phyloP scores from a whole-genome alignment of 2,329 filamentous ascomycete species.

The Verticillium isaacii region DNA sequence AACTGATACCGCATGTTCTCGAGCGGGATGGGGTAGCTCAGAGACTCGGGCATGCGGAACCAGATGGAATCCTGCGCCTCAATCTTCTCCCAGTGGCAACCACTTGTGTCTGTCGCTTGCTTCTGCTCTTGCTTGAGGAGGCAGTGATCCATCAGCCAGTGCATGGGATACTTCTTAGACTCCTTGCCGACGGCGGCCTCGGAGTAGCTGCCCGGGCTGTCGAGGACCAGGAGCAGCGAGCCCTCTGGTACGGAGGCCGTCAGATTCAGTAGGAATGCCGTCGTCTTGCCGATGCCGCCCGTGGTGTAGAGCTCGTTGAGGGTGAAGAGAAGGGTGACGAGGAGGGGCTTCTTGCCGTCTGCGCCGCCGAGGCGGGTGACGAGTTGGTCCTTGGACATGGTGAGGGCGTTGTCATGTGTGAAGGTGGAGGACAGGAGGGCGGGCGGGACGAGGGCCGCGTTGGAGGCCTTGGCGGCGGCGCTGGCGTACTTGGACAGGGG shows the following conservation, averaged over 20 bases:
- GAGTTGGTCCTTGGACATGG: slow-evolving; percentile 29
- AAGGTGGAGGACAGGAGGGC: slow-evolving; percentile 36
- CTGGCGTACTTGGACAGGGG: slow-evolving; percentile 49
- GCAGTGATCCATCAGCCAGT: slow-evolving; percentile 83
- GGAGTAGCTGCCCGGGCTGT: slow-evolving; percentile 91
- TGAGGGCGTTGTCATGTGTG: slow-evolving; percentile 43
- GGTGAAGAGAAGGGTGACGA: slow-evolving; percentile 88
- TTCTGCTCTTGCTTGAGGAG: slow-evolving; percentile 45
- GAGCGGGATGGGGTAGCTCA: slow-evolving; percentile 78
- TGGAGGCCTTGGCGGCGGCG: slow-evolving; percentile 37
- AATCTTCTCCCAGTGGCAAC: slow-evolving; percentile 65
- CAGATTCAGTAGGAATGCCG: slow-evolving; percentile 67
- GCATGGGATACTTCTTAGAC: slow-evolving; percentile 78
- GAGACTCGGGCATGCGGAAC: slow-evolving; percentile 66
- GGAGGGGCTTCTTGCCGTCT: slow-evolving; percentile 26
- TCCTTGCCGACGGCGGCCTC: slow-evolving; percentile 66
- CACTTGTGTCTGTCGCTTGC: slow-evolving; percentile 15
- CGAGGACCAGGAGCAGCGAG: slow-evolving; percentile 76
- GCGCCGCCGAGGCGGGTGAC: slow-evolving; percentile 19
- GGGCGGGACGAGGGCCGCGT: slow-evolving; percentile 35
- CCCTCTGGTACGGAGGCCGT: slow-evolving; percentile 53
- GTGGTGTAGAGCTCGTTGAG: slow-evolving; percentile 90
- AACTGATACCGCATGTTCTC: slow-evolving; percentile 96
- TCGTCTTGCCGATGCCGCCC: slow-evolving; percentile 68
- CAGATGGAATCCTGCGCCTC: slow-evolving; percentile 73